phyloP scores from a whole-genome alignment of 1,284 basidiomycete species.

The Exobasidium cylindrosporum region DNA sequence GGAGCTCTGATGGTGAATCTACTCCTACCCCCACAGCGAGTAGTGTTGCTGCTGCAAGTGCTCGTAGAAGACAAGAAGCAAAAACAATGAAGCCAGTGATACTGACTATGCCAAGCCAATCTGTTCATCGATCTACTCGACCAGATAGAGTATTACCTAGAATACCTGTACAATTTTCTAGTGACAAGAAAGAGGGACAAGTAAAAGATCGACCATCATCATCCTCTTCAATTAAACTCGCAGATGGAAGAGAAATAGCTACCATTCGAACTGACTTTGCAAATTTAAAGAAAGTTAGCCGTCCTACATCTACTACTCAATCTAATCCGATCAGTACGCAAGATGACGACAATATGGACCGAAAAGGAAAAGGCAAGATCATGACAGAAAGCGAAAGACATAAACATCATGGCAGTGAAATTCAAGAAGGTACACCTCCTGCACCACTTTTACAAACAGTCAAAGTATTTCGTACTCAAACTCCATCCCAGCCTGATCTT shows the following conservation, averaged over 20 bases:
- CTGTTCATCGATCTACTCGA: too few species aligned
- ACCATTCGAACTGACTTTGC: conserved; percentile 32
- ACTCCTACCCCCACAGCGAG: conserved; percentile 35
- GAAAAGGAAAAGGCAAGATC: too few species aligned
- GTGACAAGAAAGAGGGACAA: neutral
- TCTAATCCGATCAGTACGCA: neutral
- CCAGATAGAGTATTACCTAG: neutral
- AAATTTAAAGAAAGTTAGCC: conserved; percentile 29
- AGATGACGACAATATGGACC: too few species aligned
- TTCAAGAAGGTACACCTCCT: too few species aligned
- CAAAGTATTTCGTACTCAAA: too few species aligned
- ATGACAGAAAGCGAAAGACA: too few species aligned
- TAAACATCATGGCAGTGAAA: too few species aligned
- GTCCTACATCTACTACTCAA: conserved; percentile 11
- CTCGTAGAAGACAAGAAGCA: conserved; percentile 21
- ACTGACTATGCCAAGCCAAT: conserved; percentile 21
- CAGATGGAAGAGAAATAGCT: conserved; percentile 27
- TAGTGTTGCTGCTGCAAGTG: conserved; percentile 29
- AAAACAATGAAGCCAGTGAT: conserved; percentile 22
- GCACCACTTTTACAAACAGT: too few species aligned
- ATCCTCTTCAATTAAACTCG: conserved; percentile 15
- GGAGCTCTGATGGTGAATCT: conserved; percentile 31
- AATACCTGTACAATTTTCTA: neutral
- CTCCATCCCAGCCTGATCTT: too few species aligned
- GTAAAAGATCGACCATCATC: neutral